phyloP scores from a whole-genome alignment of 2,329 filamentous ascomycete genomes.

The Exophiala lecanii-corni region DNA sequence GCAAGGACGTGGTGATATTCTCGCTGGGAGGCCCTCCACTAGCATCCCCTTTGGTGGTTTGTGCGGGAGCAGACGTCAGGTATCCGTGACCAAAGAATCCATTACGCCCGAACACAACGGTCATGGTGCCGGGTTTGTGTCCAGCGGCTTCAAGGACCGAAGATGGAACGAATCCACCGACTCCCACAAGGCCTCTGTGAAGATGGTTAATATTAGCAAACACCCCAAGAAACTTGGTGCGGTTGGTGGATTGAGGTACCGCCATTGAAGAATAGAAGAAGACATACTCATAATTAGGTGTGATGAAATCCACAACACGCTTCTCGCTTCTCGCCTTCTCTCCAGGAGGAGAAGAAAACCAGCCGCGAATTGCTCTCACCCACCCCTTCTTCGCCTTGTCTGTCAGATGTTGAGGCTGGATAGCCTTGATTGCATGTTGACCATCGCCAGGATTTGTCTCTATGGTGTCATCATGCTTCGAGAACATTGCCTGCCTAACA shows the following conservation, averaged over 20 bases:
- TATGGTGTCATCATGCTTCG: constrained; percentile 13
- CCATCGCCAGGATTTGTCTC: background rate
- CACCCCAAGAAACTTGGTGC: background rate
- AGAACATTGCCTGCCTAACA: constrained; percentile 36
- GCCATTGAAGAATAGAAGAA: constrained; percentile 25
- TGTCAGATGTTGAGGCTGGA: too few relatives aligned
- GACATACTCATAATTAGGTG: constrained; percentile 36
- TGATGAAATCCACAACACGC: constrained; percentile 13
- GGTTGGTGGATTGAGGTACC: constrained; percentile 11
- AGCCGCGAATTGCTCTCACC: constrained; percentile 6
- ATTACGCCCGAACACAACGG: constrained; percentile 44
- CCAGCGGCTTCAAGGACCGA: constrained; percentile 31
- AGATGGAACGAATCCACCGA: constrained; percentile 44
- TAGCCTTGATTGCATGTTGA: too few relatives aligned
- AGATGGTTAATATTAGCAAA: too few relatives aligned
- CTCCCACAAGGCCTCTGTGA: constrained; percentile 37
- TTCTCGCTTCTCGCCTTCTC: background rate
- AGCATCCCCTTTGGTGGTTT: too few relatives aligned
- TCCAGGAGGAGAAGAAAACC: constrained; percentile 29
- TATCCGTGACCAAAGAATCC: constrained; percentile 50
- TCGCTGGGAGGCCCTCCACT: background rate
- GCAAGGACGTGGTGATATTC: constrained; percentile 24
- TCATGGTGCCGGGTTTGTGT: constrained; percentile 34
- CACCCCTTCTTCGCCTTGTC: background rate
- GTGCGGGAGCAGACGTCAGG: constrained; percentile 13